These are phyloP conservation scores for Eugenia klotzschiana DNA, from an alignment of 441 rosid genomes.

Conservation along the genomic window DNA sequence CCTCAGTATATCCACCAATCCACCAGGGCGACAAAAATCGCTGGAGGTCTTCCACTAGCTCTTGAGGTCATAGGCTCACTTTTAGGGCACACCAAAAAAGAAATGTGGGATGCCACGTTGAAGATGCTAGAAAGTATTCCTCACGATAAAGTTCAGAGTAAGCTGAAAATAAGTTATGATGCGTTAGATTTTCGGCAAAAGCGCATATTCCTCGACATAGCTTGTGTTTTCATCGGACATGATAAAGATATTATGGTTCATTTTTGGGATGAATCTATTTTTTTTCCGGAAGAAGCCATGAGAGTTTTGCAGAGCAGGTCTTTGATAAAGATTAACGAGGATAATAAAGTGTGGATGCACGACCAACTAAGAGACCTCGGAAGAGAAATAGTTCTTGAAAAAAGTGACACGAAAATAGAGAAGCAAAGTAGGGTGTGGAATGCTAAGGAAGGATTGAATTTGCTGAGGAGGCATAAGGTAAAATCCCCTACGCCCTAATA, in stretches of 20 bases:
- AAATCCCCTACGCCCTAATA: too few relatives aligned
- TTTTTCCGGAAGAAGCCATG: fast-evolving
- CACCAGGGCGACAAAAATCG: fast-evolving
- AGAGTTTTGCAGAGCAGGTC: fast-evolving
- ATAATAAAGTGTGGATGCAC: fast-evolving
- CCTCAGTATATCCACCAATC: fast-evolving
- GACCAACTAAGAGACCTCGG: fast-evolving
- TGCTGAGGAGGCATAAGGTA: neutral
- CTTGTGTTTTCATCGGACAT: neutral
- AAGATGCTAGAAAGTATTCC: neutral
- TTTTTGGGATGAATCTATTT: neutral
- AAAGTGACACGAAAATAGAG: neutral
- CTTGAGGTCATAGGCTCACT: neutral
- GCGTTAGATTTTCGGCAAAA: fast-evolving
- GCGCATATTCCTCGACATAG: neutral
- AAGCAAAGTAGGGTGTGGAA: neutral
- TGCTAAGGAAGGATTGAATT: fast-evolving
- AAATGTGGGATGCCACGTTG: fast-evolving
- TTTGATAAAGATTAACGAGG: fast-evolving
- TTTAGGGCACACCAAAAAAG: fast-evolving
- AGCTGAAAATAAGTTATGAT: neutral
- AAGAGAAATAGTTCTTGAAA: fast-evolving
- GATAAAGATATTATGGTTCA: fast-evolving
- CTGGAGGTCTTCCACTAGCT: neutral
- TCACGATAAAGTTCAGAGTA: fast-evolving